Percentiles rank a stretch among this genome's conserved stretches.
phyloP scores from a whole-genome alignment of 106 monocot species.

The Acanthochlamys bracteata region DNA sequence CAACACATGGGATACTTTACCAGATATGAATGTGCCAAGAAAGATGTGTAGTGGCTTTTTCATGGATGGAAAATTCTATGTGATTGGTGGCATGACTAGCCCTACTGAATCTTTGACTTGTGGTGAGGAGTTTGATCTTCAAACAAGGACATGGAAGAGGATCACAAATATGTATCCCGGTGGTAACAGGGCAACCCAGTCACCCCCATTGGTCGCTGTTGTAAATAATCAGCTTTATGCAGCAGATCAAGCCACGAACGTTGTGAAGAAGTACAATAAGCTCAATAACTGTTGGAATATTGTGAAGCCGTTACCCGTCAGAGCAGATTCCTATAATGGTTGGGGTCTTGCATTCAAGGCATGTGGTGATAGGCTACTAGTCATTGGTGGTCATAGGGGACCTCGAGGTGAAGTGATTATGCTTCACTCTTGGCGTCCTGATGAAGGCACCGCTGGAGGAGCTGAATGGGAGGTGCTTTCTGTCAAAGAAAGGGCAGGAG shows the following conservation, averaged over 20 bases:
- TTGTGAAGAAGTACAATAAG: constrained; percentile 78
- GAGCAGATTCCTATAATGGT: constrained; percentile 70
- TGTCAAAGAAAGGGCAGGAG: constrained; percentile 52
- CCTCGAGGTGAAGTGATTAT: constrained; percentile 59
- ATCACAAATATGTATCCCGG: constrained; percentile 72
- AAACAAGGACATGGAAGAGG: constrained; percentile 62
- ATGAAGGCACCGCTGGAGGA: constrained; percentile 30
- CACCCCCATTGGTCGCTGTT: constrained; percentile 85
- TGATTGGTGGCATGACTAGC: constrained; percentile 71
- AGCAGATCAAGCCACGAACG: constrained; percentile 57
- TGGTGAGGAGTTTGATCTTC: constrained; percentile 70
- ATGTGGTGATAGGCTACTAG: constrained; percentile 61
- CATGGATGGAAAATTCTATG: constrained; percentile 90
- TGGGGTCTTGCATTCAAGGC: constrained; percentile 93
- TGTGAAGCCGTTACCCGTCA: constrained; percentile 62
- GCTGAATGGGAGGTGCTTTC: constrained; percentile 67
- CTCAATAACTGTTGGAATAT: constrained; percentile 64
- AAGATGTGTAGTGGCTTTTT: constrained; percentile 79
- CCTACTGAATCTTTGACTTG: constrained; percentile 69
- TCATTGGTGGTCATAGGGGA: constrained; percentile 67
- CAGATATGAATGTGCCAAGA: constrained; percentile 65
- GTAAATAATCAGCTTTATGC: constrained; percentile 89
- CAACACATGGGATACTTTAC: constrained; percentile 53
- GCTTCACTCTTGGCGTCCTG: constrained; percentile 65
- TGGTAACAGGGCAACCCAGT: constrained; percentile 50